Evolutionary conservation across 106 monocot genomes (phyloP).

Genomic region (Triglochin maritima): DNA sequence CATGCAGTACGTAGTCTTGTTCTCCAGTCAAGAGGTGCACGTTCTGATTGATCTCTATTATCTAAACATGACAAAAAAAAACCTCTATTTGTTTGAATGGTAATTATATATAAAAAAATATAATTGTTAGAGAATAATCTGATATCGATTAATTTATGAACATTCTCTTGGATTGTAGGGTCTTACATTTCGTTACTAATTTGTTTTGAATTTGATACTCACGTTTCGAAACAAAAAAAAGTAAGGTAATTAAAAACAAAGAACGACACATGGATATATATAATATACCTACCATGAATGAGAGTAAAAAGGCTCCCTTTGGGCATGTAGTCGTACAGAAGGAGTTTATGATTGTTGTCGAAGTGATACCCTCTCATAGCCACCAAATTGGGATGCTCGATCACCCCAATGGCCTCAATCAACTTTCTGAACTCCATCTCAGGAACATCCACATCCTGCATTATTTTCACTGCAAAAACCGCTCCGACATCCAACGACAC

Average conservation of each 20-base stretch:
- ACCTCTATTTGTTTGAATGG: too few species aligned
- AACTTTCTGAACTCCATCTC: constrained; percentile 58
- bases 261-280: background rate
- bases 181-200: too few species aligned
- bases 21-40: constrained; percentile 55
- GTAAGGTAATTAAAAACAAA: background rate
- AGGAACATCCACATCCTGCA: constrained; percentile 48
- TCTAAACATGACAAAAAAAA: constrained; percentile 20
- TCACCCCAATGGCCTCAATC: constrained; percentile 38
- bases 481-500: constrained; percentile 53
- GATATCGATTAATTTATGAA: too few species aligned
- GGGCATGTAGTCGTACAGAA: too few species aligned
- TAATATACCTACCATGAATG: constrained; percentile 64
- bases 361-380: constrained; percentile 59
- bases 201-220: too few species aligned
- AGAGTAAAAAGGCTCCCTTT: constrained; percentile 73
- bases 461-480: constrained; percentile 60
- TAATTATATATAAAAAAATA: too few species aligned
- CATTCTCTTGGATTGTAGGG: too few species aligned
- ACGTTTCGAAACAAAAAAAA: too few species aligned
- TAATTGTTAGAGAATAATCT: too few species aligned
- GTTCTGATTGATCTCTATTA: constrained; percentile 36
- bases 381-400: constrained; percentile 55
- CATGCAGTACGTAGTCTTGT: constrained; percentile 42
- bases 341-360: constrained; percentile 75